Evolutionary conservation across 2,329 filamentous ascomycete species (phyloP).

Genomic region (Paecilomyces formosus): DNA sequence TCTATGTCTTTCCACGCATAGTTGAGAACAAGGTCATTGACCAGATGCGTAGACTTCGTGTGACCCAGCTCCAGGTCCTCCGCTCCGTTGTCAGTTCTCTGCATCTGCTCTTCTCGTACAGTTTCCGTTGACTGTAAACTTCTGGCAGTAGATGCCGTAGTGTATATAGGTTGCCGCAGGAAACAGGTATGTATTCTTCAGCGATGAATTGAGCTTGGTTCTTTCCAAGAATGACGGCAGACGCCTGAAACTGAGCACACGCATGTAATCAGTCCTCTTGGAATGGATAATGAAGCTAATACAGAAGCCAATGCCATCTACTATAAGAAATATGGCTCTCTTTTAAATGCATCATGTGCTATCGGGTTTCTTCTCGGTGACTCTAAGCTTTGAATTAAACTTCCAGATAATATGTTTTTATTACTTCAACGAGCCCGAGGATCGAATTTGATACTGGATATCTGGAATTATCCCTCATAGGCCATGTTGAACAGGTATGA

Average conservation of each 20-base stretch:
- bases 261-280: background rate
- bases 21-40: conserved; percentile 56
- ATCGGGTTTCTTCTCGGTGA: background rate
- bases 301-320: background rate
- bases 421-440: background rate
- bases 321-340: background rate
- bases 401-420: background rate
- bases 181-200: background rate
- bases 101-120: background rate
- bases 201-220: background rate
- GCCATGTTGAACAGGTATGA: background rate
- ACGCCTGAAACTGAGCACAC: background rate
- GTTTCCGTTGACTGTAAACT: background rate
- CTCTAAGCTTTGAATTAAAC: background rate
- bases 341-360: background rate
- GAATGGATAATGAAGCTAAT: background rate
- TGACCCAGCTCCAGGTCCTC: background rate
- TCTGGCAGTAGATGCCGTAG: background rate
- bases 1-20: conserved; percentile 61
- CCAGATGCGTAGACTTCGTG: conserved; percentile 8
- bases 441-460: background rate
- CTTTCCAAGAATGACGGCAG: background rate
- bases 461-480: background rate
- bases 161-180: background rate
- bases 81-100: background rate